phyloP scores from a whole-genome alignment of 345 rosid species.

The Cardamine chenopodiifolia region DNA sequence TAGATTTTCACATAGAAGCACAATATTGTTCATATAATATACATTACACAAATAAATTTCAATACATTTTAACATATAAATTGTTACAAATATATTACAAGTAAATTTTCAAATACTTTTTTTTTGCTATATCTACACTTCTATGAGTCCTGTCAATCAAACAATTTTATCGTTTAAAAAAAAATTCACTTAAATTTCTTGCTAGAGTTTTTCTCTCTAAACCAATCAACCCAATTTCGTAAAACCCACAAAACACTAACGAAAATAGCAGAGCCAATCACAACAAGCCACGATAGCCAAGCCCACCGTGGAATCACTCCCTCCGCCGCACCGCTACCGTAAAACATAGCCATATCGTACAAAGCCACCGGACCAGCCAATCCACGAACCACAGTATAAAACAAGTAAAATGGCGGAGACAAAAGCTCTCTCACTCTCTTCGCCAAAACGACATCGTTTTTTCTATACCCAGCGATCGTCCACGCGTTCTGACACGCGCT shows the following conservation, averaged over 20 bases:
- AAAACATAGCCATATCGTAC: conserved; percentile 57
- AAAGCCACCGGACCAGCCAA: conserved; percentile 61
- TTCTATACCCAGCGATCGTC: conserved; percentile 56
- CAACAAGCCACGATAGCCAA: conserved; percentile 83
- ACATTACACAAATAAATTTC: no score
- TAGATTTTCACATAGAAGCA: not conserved
- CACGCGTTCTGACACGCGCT: conserved; percentile 78
- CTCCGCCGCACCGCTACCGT: conserved; percentile 47
- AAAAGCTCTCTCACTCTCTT: conserved; percentile 48
- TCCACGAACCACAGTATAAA: conserved; percentile 69
- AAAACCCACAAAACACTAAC: conserved; percentile 68
- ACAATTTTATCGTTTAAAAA: not conserved
- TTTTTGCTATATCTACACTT: not conserved
- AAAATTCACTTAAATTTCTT: conserved; percentile 18
- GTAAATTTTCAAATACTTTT: no score
- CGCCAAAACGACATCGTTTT: conserved; percentile 51
- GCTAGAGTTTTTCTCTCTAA: conserved; percentile 37
- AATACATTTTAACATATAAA: no score
- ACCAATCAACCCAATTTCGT: conserved; percentile 64
- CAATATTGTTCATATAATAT: not conserved
- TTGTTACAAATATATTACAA: no score
- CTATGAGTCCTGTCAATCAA: conserved; percentile 11
- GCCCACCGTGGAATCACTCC: conserved; percentile 70
- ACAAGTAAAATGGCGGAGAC: conserved; percentile 57
- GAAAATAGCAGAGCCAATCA: conserved; percentile 57